Evolutionary conservation across 805 yeast species (phyloP).

Genomic region (Debaryomyces hansenii): DNA sequence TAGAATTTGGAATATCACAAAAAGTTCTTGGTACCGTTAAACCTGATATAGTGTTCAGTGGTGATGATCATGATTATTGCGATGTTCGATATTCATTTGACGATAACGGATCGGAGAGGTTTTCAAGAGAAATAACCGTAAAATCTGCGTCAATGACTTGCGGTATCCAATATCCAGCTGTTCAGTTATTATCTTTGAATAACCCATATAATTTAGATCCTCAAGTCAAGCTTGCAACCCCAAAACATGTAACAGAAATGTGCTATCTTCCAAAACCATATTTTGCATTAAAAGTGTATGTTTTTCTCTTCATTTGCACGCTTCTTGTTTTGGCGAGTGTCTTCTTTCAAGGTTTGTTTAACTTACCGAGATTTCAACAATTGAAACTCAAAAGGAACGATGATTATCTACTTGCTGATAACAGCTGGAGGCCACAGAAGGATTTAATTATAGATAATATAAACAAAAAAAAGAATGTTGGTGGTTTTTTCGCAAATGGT

Average conservation of each 20-base stretch:
- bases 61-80: constrained; percentile 98
- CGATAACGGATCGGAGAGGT: constrained; percentile 16
- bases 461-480: constrained; percentile 1
- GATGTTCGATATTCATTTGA: constrained; percentile 57
- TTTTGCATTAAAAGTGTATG: constrained; percentile 5
- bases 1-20: constrained; percentile 59
- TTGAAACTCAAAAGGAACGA: neutral
- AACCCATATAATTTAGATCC: constrained; percentile 35
- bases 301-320: neutral
- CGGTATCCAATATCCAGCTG: constrained; percentile 84
- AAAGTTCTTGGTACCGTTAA: constrained; percentile 55
- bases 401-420: constrained; percentile 10
- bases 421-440: constrained; percentile 13
- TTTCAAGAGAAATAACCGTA: constrained; percentile 75
- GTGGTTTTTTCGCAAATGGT: constrained; percentile 2
- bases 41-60: constrained; percentile 77
- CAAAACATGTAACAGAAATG: constrained; percentile 39
- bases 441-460: neutral
- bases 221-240: constrained; percentile 14
- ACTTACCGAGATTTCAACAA: neutral
- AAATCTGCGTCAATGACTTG: constrained; percentile 91
- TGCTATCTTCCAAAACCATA: constrained; percentile 61
- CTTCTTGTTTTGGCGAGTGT: neutral
- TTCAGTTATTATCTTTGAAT: constrained; percentile 73
- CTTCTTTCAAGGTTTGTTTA: neutral